Conservation (phyloP, 1,284 basidiomycete species). For the Tilletia setariae region DNA sequence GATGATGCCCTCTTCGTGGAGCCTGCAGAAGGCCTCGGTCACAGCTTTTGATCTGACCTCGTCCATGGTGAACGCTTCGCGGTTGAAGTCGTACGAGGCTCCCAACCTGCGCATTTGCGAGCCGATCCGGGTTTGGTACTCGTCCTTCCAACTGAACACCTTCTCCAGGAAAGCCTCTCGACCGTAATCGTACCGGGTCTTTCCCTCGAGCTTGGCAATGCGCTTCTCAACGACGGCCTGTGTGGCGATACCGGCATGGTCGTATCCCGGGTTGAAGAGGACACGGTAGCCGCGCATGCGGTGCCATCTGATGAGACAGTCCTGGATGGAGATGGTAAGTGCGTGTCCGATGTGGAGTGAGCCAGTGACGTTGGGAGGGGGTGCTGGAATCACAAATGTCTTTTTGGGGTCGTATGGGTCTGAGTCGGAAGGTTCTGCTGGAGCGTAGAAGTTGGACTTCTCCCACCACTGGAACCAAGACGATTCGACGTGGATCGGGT, state of each 20-base stretch:
- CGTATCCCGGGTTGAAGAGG: slow-evolving; percentile 89
- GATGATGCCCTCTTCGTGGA: slow-evolving; percentile 89
- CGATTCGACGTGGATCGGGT: slow-evolving; percentile 89
- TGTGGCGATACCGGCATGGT: slow-evolving; percentile 97
- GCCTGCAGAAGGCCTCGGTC: slow-evolving; percentile 80
- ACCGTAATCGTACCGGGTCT: slow-evolving; percentile 88
- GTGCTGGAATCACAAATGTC: slow-evolving; percentile 81
- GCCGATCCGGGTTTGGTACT: slow-evolving; percentile 88
- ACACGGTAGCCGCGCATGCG: slow-evolving; percentile 87
- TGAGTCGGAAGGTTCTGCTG: slow-evolving; percentile 56
- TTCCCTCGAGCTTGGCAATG: slow-evolving; percentile 75
- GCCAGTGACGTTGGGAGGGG: slow-evolving; percentile 98
- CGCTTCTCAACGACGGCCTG: slow-evolving; percentile 97
- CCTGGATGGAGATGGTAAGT: slow-evolving; percentile 87
- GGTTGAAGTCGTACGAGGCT: slow-evolving; percentile 89
- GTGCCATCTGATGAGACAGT: slow-evolving; percentile 59
- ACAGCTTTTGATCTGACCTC: slow-evolving; percentile 70
- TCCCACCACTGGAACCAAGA: slow-evolving; percentile 99
- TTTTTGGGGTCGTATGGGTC: slow-evolving; percentile 50
- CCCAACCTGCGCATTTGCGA: slow-evolving; percentile 85
- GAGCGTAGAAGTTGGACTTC: slow-evolving; percentile 82
- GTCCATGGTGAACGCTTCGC: slow-evolving; percentile 94
- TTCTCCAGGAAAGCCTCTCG: slow-evolving; percentile 86
- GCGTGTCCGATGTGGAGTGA: slow-evolving; percentile 95
- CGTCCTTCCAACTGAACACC: slow-evolving; percentile 96